These are phyloP conservation scores for Flaveria ramosissima DNA, from an alignment of 129 eudicot genomes.

Conservation along the genomic window DNA sequence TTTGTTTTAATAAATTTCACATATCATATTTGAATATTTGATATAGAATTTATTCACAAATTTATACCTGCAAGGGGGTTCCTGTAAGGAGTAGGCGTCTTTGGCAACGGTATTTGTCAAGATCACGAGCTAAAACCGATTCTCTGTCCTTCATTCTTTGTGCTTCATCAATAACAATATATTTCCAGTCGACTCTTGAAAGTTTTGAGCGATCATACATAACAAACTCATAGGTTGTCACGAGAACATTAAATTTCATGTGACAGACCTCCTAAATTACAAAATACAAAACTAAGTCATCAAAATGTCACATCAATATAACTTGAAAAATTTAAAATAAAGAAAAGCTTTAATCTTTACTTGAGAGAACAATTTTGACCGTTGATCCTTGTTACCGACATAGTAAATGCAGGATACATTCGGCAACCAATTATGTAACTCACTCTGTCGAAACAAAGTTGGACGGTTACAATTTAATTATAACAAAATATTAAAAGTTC, in stretches of 20 bases:
- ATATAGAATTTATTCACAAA: neutral
- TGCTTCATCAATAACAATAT: constrained; percentile 96
- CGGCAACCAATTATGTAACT: constrained; percentile 93
- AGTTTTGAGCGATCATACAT: constrained; percentile 96
- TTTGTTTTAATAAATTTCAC: neutral
- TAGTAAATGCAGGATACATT: constrained; percentile 85
- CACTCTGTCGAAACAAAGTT: constrained; percentile 65
- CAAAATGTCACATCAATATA: neutral
- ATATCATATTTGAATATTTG: neutral
- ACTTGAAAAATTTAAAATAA: neutral
- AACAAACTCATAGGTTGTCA: constrained; percentile 92
- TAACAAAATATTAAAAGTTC: neutral
- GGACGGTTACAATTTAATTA: neutral
- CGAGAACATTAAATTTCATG: constrained; percentile 91
- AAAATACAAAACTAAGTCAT: neutral
- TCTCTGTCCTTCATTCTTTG: constrained; percentile 99
- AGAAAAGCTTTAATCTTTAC: constrained; percentile 42
- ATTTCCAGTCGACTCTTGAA: constrained; percentile 95
- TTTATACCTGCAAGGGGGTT: constrained; percentile 83
- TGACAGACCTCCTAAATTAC: constrained; percentile 72
- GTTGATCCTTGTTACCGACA: constrained; percentile 90
- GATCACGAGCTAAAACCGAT: constrained; percentile 97
- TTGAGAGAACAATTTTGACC: constrained; percentile 85
- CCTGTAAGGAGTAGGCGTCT: constrained; percentile 96
- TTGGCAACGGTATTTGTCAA: constrained; percentile 95